A percentile compares a stretch with the other conserved stretches of the same genome.
Conservation (phyloP, 1,139 yeast genomes). For the Yamadazyma friedrichii region DNA sequence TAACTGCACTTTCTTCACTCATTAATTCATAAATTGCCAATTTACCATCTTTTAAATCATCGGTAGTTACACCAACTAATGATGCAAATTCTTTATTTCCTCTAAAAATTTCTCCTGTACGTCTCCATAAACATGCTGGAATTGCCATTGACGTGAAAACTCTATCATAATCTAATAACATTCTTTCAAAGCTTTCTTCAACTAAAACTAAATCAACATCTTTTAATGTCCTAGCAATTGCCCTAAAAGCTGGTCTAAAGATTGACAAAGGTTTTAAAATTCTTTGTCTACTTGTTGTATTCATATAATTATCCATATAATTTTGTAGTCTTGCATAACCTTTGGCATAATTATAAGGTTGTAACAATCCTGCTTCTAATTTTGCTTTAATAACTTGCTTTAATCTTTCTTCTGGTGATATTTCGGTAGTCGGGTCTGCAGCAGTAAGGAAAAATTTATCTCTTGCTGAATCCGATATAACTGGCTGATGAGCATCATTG, state of each 20-base stretch:
- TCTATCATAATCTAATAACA: slow-evolving; percentile 90
- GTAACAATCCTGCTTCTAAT: slow-evolving; percentile 86
- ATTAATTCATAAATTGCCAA: slow-evolving; percentile 89
- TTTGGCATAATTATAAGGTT: slow-evolving; percentile 91
- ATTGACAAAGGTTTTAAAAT: slow-evolving; percentile 82
- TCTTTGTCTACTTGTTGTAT: slow-evolving; percentile 78
- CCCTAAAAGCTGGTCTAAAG: slow-evolving; percentile 91
- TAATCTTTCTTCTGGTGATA: slow-evolving; percentile 90
- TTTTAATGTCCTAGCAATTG: slow-evolving; percentile 85
- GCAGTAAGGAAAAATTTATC: slow-evolving; percentile 95
- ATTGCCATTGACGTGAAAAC: slow-evolving; percentile 97
- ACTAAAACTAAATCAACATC: slow-evolving; percentile 91
- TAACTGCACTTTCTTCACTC: slow-evolving; percentile 98
- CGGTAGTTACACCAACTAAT: slow-evolving; percentile 87
- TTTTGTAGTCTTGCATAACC: slow-evolving; percentile 89
- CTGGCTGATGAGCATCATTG: slow-evolving; percentile 35
- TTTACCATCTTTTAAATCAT: slow-evolving; percentile 89
- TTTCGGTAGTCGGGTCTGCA: slow-evolving; percentile 94
- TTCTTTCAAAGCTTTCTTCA: slow-evolving; percentile 91
- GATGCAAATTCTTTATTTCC: slow-evolving; percentile 97
- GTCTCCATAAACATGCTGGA: slow-evolving; percentile 96
- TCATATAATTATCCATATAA: slow-evolving; percentile 94
- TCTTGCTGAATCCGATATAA: slow-evolving; percentile 74
- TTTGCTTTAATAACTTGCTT: slow-evolving; percentile 96
- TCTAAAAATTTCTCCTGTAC: slow-evolving; percentile 94